A percentile compares a stretch with the other conserved stretches of the same genome.
These are phyloP conservation scores for Curvularia sp. DNA, from an alignment of 2,329 filamentous ascomycete genomes.

Conservation along the genomic window DNA sequence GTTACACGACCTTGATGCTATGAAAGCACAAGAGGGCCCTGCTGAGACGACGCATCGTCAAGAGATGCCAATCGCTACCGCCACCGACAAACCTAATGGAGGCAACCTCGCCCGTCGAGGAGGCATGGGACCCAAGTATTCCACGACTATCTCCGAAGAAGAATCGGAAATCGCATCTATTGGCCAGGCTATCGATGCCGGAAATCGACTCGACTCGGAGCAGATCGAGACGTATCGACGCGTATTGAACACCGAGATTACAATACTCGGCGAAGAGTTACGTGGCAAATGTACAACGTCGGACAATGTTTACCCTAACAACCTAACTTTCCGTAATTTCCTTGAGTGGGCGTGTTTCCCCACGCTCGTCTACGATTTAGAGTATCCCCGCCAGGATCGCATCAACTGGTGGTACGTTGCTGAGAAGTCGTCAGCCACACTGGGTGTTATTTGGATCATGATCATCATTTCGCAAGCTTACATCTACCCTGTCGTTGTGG, in stretches of 20 bases:
- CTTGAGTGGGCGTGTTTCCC: slow-evolving; percentile 77
- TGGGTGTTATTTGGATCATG: slow-evolving; percentile 80
- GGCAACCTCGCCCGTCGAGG: slow-evolving; percentile 36
- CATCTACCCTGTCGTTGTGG: slow-evolving; percentile 77
- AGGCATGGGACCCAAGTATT: slow-evolving; percentile 49
- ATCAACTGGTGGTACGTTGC: slow-evolving; percentile 78
- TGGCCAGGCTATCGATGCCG: slow-evolving; percentile 67
- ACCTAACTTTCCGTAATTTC: slow-evolving; percentile 70
- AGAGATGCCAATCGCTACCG: slow-evolving; percentile 21
- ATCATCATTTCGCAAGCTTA: slow-evolving; percentile 77
- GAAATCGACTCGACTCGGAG: slow-evolving; percentile 65
- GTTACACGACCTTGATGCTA: slow-evolving; percentile 65
- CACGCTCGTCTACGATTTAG: slow-evolving; percentile 79
- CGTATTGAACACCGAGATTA: slow-evolving; percentile 73
- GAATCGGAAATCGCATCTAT: slow-evolving; percentile 67
- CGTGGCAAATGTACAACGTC: slow-evolving; percentile 64
- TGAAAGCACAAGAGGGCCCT: slow-evolving; percentile 56
- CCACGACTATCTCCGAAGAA: slow-evolving; percentile 56
- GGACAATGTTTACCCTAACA: slow-evolving; percentile 69
- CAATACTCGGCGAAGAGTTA: slow-evolving; percentile 69
- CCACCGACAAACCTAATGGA: slow-evolving; percentile 20
- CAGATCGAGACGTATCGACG: slow-evolving; percentile 70
- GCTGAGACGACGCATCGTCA: slow-evolving; percentile 31
- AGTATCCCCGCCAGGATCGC: slow-evolving; percentile 73
- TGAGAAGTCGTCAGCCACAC: slow-evolving; percentile 73